Evolutionary conservation across 2,329 filamentous ascomycete genomes (phyloP).

Genomic region (Graphilbum fragrans): DNA sequence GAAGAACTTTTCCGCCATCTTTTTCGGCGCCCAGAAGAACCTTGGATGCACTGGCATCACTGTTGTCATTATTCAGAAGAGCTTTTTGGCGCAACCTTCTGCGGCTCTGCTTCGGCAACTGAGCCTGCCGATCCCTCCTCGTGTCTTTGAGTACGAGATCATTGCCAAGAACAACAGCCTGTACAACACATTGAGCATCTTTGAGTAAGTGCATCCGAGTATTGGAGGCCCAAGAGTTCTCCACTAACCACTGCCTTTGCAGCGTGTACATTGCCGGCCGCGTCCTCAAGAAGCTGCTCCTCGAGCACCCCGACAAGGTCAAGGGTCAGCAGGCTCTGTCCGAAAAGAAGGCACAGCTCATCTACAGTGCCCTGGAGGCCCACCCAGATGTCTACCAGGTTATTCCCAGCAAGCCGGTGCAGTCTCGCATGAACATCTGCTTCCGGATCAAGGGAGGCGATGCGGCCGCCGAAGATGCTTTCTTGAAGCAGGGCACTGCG

Average conservation of each 20-base stretch:
- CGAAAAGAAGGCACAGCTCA: constrained; percentile 59
- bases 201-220: constrained; percentile 44
- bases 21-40: constrained; percentile 94
- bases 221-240: neutral
- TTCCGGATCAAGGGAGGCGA: constrained; percentile 58
- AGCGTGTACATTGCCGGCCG: constrained; percentile 83
- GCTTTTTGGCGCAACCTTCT: constrained; percentile 61
- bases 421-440: constrained; percentile 92
- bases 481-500: constrained; percentile 60
- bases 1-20: constrained; percentile 69
- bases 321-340: constrained; percentile 64
- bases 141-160: constrained; percentile 71
- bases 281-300: constrained; percentile 67
- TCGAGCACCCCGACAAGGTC: constrained; percentile 54
- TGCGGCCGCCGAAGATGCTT: constrained; percentile 56
- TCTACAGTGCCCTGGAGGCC: constrained; percentile 69
- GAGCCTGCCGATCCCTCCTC: constrained; percentile 63
- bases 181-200: constrained; percentile 93
- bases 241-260: neutral
- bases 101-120: constrained; percentile 60
- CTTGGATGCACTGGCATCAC: constrained; percentile 78
- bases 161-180: constrained; percentile 88
- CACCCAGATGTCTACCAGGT: constrained; percentile 62
- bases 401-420: constrained; percentile 61
- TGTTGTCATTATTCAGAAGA: constrained; percentile 74